phyloP scores from a whole-genome alignment of 257 asterid species.

The Fraxinus anomala region DNA sequence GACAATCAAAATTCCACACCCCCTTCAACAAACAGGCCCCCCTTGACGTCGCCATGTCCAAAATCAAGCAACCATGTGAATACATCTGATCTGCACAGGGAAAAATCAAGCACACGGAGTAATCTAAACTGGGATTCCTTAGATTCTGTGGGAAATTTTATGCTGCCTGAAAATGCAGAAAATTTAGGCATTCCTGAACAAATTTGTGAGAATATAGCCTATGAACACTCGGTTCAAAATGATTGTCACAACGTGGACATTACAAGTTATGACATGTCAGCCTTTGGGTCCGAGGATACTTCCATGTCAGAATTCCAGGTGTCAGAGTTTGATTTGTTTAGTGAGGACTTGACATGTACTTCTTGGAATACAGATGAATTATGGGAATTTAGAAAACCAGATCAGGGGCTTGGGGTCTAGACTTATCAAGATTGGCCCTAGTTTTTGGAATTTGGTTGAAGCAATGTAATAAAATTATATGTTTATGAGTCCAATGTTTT shows the following conservation, averaged over 20 bases:
- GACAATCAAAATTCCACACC: constrained; percentile 37
- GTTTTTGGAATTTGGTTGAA: constrained; percentile 24
- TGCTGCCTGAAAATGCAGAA: constrained; percentile 18
- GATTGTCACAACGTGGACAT: constrained; percentile 40
- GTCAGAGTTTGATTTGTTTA: constrained; percentile 49
- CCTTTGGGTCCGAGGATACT: constrained; percentile 31
- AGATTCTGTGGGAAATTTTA: constrained; percentile 6
- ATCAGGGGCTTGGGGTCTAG: constrained; percentile 31
- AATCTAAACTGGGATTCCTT: constrained; percentile 21
- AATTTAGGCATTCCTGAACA: constrained; percentile 14
- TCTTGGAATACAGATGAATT: constrained; percentile 66
- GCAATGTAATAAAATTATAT: background rate
- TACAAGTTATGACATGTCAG: constrained; percentile 36
- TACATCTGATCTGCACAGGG: background rate
- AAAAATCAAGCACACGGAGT: background rate
- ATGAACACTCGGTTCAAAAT: constrained; percentile 23
- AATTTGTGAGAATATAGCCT: background rate
- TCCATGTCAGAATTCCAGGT: constrained; percentile 41
- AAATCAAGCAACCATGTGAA: constrained; percentile 18
- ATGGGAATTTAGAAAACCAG: constrained; percentile 55
- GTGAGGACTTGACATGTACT: constrained; percentile 39
- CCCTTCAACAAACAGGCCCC: constrained; percentile 27
- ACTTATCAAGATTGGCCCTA: constrained; percentile 20
- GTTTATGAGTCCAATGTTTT: no score
- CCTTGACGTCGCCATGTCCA: constrained; percentile 19